These are phyloP conservation scores for Pseudohalonectria lignicola DNA, from an alignment of 2,329 filamentous ascomycete species.

Conservation along the genomic window DNA sequence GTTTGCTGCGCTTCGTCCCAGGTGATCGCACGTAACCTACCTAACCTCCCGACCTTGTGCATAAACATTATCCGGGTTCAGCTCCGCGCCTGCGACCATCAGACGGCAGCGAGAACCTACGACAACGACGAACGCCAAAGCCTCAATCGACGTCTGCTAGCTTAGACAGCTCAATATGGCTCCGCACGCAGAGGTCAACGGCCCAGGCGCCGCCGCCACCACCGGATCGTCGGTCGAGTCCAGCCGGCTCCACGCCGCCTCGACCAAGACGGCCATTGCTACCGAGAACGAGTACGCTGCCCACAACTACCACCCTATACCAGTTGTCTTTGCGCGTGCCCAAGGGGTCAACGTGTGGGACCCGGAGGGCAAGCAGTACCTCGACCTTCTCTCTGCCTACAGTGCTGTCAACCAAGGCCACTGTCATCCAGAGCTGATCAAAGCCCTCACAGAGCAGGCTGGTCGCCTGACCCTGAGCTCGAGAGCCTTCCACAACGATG, in stretches of 20 bases:
- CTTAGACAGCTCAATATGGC: too few relatives aligned
- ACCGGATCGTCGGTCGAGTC: too few relatives aligned
- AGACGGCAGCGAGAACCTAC: too few relatives aligned
- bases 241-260: slow-evolving; percentile 59
- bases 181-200: too few relatives aligned
- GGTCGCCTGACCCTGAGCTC: slow-evolving; percentile 83
- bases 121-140: too few relatives aligned
- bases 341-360: slow-evolving; percentile 90
- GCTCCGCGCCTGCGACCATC: too few relatives aligned
- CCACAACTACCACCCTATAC: slow-evolving; percentile 97
- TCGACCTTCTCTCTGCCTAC: slow-evolving; percentile 97
- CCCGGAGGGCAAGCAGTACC: slow-evolving; percentile 87
- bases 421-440: slow-evolving; percentile 92
- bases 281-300: slow-evolving; percentile 78
- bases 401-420: slow-evolving; percentile 97
- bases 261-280: slow-evolving; percentile 68
- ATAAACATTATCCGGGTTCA: too few relatives aligned
- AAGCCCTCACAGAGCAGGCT: slow-evolving; percentile 82
- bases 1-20: too few relatives aligned
- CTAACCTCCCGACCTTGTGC: too few relatives aligned
- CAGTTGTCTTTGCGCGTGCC: slow-evolving; percentile 82
- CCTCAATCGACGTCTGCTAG: too few relatives aligned
- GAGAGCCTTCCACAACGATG: slow-evolving; percentile 95
- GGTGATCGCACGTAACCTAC: too few relatives aligned
- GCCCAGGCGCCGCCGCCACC: too few relatives aligned